These are phyloP conservation scores for Crepidotus variabilis DNA, from an alignment of 768 basidiomycete genomes.

Conservation along the genomic window DNA sequence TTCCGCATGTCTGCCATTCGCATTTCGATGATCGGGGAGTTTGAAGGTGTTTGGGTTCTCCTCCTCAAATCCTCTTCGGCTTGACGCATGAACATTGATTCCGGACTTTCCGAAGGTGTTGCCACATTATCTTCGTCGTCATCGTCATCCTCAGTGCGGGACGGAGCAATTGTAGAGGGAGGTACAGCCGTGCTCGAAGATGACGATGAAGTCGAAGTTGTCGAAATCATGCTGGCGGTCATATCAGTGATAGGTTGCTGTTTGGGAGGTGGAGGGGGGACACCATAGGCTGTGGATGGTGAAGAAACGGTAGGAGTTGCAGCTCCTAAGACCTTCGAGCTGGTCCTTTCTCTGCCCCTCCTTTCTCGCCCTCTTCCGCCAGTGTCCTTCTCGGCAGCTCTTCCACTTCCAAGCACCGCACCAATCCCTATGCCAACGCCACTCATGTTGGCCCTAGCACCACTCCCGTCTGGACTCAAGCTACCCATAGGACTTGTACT, in stretches of 20 bases:
- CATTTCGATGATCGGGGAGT: conserved; percentile 43
- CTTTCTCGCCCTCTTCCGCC: conserved; percentile 23
- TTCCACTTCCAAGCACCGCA: conserved; percentile 22
- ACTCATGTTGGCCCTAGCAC: conserved; percentile 1
- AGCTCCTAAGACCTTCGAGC: conserved; percentile 30
- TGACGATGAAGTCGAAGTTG: conserved; percentile 22
- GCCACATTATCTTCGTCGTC: neutral
- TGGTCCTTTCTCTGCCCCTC: conserved; percentile 39
- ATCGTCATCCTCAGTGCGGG: conserved; percentile 9
- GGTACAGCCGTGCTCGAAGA: conserved; percentile 18
- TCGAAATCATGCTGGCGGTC: conserved; percentile 17
- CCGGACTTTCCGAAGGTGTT: conserved; percentile 6
- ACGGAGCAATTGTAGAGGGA: neutral
- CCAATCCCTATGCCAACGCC: conserved; percentile 5
- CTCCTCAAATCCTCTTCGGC: conserved; percentile 24
- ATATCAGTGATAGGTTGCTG: neutral
- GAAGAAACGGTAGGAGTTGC: neutral
- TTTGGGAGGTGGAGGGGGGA: neutral
- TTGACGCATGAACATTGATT: conserved; percentile 19
- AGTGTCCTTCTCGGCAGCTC: conserved; percentile 21
- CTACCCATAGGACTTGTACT: conserved; percentile 30
- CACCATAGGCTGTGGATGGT: neutral
- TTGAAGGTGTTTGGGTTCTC: conserved; percentile 51
- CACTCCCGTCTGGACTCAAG: conserved; percentile 33
- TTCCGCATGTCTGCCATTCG: conserved; percentile 20